These are phyloP conservation scores for Orbilia brochopaga DNA, from an alignment of 2,329 filamentous ascomycete genomes.

Conservation along the genomic window DNA sequence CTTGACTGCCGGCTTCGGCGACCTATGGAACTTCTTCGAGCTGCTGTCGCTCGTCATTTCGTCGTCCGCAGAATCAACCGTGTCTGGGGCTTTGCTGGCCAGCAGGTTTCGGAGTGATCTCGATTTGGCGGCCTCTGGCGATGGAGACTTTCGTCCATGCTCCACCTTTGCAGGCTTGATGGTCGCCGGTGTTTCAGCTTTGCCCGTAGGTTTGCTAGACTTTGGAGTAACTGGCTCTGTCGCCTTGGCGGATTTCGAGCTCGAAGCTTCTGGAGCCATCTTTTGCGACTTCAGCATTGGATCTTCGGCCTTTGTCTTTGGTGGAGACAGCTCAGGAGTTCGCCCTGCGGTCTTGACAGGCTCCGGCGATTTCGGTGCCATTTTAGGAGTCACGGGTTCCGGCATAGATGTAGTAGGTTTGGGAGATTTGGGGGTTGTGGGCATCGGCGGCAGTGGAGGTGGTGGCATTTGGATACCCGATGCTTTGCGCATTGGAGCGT, in stretches of 20 bases:
- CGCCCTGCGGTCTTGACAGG: conserved; percentile 7
- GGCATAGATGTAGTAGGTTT: conserved; percentile 15
- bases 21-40: conserved; percentile 29
- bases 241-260: conserved; percentile 20
- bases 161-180: conserved; percentile 37
- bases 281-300: background rate
- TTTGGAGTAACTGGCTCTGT: conserved; percentile 35
- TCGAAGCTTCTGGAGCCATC: conserved; percentile 5
- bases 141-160: conserved; percentile 43
- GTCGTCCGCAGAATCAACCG: conserved; percentile 40
- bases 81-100: conserved; percentile 37
- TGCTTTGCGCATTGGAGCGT: conserved; percentile 5
- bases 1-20: conserved; percentile 32
- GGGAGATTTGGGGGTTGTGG: conserved; percentile 13
- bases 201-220: conserved; percentile 16
- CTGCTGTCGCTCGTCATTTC: conserved; percentile 41
- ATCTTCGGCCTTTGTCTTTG: conserved; percentile 18
- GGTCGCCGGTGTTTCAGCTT: conserved; percentile 28
- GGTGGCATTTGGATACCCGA: conserved; percentile 15
- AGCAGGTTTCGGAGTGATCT: conserved; percentile 42
- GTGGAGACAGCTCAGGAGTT: conserved; percentile 15
- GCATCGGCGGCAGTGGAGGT: conserved; percentile 22
- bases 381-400: conserved; percentile 39
- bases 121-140: conserved; percentile 33
- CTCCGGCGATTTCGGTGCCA: conserved; percentile 25